Evolutionary conservation across 78 protist genomes (phyloP), one percentile per base, ranked within the genome.

Genomic region (Emiliania huxleyi): DNA sequence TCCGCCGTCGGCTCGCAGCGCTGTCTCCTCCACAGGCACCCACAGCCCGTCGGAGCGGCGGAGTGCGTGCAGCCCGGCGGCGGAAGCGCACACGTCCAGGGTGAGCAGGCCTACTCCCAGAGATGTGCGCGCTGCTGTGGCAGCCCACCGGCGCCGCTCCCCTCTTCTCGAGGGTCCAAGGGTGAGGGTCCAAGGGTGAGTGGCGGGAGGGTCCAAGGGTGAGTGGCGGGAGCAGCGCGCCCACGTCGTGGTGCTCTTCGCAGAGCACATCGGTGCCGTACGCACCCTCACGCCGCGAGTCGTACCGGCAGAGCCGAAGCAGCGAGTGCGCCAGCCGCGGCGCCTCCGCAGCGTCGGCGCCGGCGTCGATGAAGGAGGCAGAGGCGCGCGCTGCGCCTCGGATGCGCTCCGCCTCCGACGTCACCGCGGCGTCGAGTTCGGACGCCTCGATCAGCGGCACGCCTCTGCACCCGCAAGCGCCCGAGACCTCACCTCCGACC

Each of bases 201-300:
- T n/a, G n/a, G n/a, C n/a, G n/a, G n/a, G n/a, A n/a, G n/a, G n/a
- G n/a, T n/a, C n/a, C n/a, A n/a, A n/a, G n/a, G n/a, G n/a, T n/a
- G n/a, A n/a, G n/a, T n/a, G n/a, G n/a, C n/a, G n/a, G n/a, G n/a
- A n/a, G n/a, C n/a, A n/a, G n/a, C n/a, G n/a, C n/a, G n/a, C n/a
- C 87, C n/a, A 77, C 87, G 87, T 77, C 87, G 43, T 40, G 38
- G 87, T 77, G 87, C 26, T 37, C 49, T 8, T 77, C 87, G 48
- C 87, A 77, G 48, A 77, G 87, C n/a, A 77, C 49, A 29, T 19
- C 25, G 22, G 43, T 12, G 48, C 87, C 87, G 87, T 18, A 40
- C 26, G 42, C 87, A 21, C 87, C 87, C n/a, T 42, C 48, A 19
- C 0, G 15, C 0, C n/a, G 48, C 26, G 49, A 26, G 2, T 5